Base-by-base conservation (phyloP, 176 grass and related monocot species). In the Triticum timopheevii region DNA sequence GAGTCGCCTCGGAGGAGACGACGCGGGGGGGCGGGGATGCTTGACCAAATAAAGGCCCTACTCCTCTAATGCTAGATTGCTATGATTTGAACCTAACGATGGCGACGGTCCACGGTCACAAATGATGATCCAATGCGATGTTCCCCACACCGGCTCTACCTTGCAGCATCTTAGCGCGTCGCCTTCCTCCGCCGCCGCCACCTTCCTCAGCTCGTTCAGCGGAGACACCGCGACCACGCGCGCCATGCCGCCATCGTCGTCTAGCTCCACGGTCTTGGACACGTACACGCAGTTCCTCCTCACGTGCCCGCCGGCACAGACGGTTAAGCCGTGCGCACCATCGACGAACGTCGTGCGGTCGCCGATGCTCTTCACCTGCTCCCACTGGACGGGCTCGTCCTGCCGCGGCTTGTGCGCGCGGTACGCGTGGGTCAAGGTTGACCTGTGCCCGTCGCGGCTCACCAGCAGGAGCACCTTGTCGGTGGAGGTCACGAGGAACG, bases 391-490 rank as follows among this genome's bases (percentile, higher is more conserved):
- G 20, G 34, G 1, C 7, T 4, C 15, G 35, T 49, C 2, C 49
- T 8, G 45, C 7, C 0, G 13, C 52, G 36, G 30, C 12, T 28
- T 36, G 34, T 24, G 42, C 27, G 78, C 69, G 35, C 15, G 69
- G 83, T 81, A 89, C 20, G 35, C 69, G 13, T 85, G 47, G 20
- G 62, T 22, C 16, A 89, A 39, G 20, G 74, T 1, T 35, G 2
- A 65, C 2, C 6, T 10, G 50, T 76, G 9, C 5, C 24, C 6
- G 8, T 6, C 1, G 61, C 61, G 83, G 61, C 10, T 78, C 69
- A 85, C 69, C 17, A 89, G 61, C 44, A 89, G 34, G 13, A 89
- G 20, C 35, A 56, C 83, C 13, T 45, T 78, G 76, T 25, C 87
- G 33, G 24, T n/a, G 9, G 13, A 23, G 25, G 35, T 69, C 10